Evolutionary conservation across 1,284 basidiomycete genomes (phyloP), one percentile per base, ranked within the genome.

Genomic region (Grifola frondosa): DNA sequence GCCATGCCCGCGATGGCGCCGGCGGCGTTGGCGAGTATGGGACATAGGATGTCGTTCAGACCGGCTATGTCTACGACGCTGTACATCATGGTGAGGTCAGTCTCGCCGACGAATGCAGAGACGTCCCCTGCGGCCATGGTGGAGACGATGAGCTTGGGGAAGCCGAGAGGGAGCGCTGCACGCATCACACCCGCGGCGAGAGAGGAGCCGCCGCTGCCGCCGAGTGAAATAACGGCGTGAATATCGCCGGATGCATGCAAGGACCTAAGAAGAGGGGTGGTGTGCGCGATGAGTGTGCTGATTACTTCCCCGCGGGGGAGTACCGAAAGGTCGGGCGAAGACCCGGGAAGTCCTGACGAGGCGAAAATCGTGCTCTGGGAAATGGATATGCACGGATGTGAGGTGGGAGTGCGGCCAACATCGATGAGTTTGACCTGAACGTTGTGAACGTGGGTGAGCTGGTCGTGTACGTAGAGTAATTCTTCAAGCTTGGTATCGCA

Each of bases 401-500:
- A 22, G 30, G 35, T 42, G n/a, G 53, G 38, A 10, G 39, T 52
- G 13, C 54, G 50, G 22, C 56, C 56, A 20, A 56, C 56, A 28
- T 58, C 56, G 31, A 58, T 25, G 34, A 58, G 52, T 22, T 47
- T 56, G 46, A 52, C 52, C 12, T 46, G 48, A 34, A 54, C 42
- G 32, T 29, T 33, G 33, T 56, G 43, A 10, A 22, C 23, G 5
- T 48, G 20, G 16, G 50, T 15, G 24, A 58, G 49, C 3, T 40
- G 31, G 12, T 37, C 30, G 28, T 50, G 56, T 25, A 58, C 50
- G 37, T 54, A 53, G 19, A 58, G 44, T 13, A 58, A 52, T 30
- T 58, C 56, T 16, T 58, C 49, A 31, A 58, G 46, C 37, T 58
- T 58, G 6, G 56, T 58, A 36, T 58, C 56, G 50, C 56, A 58